Conservation (phyloP, 225 moss, liverwort and hornwort species). For the Marchantia polymorpha region DNA sequence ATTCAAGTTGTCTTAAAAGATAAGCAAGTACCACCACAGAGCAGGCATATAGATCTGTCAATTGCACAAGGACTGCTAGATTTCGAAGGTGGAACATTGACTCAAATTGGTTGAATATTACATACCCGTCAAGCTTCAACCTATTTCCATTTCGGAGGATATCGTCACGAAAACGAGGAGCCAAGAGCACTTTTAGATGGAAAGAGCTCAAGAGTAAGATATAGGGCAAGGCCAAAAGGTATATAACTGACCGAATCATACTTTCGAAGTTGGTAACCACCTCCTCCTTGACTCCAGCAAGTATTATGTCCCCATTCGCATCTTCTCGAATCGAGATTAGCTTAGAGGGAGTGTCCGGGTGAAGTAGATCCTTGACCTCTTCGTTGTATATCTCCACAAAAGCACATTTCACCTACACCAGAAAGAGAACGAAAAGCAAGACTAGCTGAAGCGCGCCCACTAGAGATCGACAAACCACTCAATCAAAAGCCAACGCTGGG, state of each 20-base stretch:
- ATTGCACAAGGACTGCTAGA: background rate
- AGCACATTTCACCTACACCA: conserved; percentile 72
- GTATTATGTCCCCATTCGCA: conserved; percentile 79
- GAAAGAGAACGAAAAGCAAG: background rate
- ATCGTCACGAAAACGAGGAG: background rate
- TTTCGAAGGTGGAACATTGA: no score
- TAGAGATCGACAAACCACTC: no score
- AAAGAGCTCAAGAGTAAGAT: background rate
- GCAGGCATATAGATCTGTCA: background rate
- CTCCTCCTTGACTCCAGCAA: conserved; percentile 96
- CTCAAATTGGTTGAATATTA: no score
- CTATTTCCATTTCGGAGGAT: no score
- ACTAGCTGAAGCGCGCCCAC: background rate
- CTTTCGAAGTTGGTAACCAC: conserved; percentile 89
- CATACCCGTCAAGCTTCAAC: no score
- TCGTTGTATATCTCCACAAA: conserved; percentile 95
- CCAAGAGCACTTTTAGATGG: background rate
- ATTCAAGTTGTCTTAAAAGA: background rate
- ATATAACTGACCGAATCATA: conserved; percentile 66
- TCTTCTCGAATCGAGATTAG: conserved; percentile 89
- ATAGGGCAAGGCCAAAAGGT: background rate
- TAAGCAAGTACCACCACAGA: background rate
- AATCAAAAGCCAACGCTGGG: no score
- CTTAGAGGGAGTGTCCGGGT: conserved; percentile 80
- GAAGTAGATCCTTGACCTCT: conserved; percentile 91